phyloP scores from a whole-genome alignment of 2,329 filamentous ascomycete genomes.

The Whalleya microplaca region DNA sequence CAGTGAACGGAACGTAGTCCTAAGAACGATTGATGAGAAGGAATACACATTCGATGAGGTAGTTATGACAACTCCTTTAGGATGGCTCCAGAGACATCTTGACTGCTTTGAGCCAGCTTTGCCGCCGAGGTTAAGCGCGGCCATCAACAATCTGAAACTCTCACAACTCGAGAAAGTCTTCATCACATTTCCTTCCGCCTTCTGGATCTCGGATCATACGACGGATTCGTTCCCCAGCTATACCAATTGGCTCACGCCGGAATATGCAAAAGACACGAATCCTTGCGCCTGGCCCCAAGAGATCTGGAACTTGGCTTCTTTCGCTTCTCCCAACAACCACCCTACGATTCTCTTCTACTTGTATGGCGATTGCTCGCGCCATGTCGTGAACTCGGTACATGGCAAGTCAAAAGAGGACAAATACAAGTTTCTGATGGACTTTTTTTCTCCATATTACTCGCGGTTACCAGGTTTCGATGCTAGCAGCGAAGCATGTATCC shows the following conservation, averaged over 20 bases:
- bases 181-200: slow-evolving; percentile 32
- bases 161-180: slow-evolving; percentile 35
- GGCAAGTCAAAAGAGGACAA: slow-evolving; percentile 13
- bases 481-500: slow-evolving; percentile 51
- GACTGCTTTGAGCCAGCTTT: slow-evolving; percentile 48
- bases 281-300: slow-evolving; percentile 26
- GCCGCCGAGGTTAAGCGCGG: slow-evolving; percentile 44
- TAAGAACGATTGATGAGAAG: slow-evolving; percentile 43
- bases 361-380: slow-evolving; percentile 27
- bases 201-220: slow-evolving; percentile 25
- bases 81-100: slow-evolving; percentile 55
- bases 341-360: slow-evolving; percentile 28
- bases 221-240: slow-evolving; percentile 22
- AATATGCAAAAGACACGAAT: slow-evolving; percentile 24
- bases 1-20: slow-evolving; percentile 43
- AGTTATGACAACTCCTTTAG: slow-evolving; percentile 55
- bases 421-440: slow-evolving; percentile 40
- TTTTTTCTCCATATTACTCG: slow-evolving; percentile 69
- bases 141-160: slow-evolving; percentile 44
- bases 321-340: slow-evolving; percentile 20
- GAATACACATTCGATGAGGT: slow-evolving; percentile 52
- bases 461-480: slow-evolving; percentile 60
- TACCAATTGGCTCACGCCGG: slow-evolving; percentile 24
- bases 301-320: slow-evolving; percentile 28
- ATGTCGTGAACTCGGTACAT: slow-evolving; percentile 26